phyloP scores from a whole-genome alignment of 73 alveolate species.

The Vitrella brassicaformis region DNA sequence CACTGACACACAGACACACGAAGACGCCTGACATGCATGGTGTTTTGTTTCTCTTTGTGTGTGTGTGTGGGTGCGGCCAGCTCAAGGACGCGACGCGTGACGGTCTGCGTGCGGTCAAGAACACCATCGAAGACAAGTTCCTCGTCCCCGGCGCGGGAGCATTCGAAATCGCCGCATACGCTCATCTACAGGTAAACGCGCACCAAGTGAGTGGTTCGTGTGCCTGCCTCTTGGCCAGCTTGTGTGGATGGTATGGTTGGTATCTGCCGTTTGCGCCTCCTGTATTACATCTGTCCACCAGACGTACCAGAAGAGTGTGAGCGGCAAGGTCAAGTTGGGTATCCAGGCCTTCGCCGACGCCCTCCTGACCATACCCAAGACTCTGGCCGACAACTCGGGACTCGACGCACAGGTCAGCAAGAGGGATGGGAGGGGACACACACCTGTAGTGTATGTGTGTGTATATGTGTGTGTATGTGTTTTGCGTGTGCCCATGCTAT shows the following conservation, averaged over 20 bases:
- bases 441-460: neutral
- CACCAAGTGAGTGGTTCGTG: conserved; percentile 63
- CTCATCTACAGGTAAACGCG: conserved; percentile 51
- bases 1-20: too few species aligned
- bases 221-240: too few species aligned
- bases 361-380: conserved; percentile 80
- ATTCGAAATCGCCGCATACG: conserved; percentile 86
- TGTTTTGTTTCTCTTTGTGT: neutral
- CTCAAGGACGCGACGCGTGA: conserved; percentile 92
- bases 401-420: conserved; percentile 64
- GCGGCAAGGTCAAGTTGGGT: conserved; percentile 29
- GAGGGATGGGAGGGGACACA: neutral
- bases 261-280: too few species aligned
- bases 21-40: neutral
- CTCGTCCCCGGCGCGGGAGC: conserved; percentile 99
- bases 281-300: too few species aligned
- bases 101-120: conserved; percentile 97
- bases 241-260: too few species aligned
- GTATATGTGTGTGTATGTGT: neutral
- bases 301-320: neutral
- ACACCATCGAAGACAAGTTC: conserved; percentile 85
- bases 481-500: neutral
- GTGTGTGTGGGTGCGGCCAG: neutral
- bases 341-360: conserved; percentile 90
- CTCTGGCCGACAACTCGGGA: conserved; percentile 87